Conservation (phyloP, 192 early-diverging fungal genomes). For the Backusella mclennaniae region DNA sequence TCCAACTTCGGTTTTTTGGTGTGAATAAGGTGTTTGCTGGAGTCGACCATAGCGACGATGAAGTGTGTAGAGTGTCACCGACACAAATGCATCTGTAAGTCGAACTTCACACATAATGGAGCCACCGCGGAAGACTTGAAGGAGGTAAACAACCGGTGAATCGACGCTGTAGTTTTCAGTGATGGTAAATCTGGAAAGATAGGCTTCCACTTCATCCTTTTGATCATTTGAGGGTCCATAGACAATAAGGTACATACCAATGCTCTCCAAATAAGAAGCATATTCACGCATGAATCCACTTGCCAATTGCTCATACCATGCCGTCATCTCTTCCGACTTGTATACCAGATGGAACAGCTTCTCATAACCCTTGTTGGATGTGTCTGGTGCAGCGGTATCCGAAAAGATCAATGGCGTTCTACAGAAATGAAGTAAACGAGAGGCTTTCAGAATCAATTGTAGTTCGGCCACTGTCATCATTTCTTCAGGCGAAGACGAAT, state of each 20-base stretch:
- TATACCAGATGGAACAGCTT: constrained; percentile 10
- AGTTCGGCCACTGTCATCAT: constrained; percentile 49
- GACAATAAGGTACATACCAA: constrained; percentile 61
- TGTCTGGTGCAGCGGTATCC: constrained; percentile 33
- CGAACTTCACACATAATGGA: constrained; percentile 60
- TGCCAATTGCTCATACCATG: constrained; percentile 48
- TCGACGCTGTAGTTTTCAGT: constrained; percentile 37
- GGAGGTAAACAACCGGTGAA: constrained; percentile 48
- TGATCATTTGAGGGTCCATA: constrained; percentile 45
- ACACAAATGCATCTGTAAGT: constrained; percentile 55
- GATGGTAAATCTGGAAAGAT: constrained; percentile 45
- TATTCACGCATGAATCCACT: constrained; percentile 57
- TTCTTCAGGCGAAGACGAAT: constrained; percentile 23
- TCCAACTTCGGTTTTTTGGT: constrained; percentile 33
- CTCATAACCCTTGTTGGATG: neutral
- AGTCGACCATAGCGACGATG: constrained; percentile 53
- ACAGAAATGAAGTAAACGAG: constrained; percentile 59
- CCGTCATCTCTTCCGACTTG: constrained; percentile 26
- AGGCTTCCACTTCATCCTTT: constrained; percentile 32
- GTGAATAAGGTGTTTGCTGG: constrained; percentile 30
- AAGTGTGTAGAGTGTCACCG: constrained; percentile 57
- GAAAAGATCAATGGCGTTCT: constrained; percentile 52
- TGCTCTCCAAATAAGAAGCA: constrained; percentile 48
- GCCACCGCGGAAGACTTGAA: constrained; percentile 54
- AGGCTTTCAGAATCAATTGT: constrained; percentile 50